Conservation (phyloP, 768 basidiomycete genomes). For the Trametes villosa region DNA sequence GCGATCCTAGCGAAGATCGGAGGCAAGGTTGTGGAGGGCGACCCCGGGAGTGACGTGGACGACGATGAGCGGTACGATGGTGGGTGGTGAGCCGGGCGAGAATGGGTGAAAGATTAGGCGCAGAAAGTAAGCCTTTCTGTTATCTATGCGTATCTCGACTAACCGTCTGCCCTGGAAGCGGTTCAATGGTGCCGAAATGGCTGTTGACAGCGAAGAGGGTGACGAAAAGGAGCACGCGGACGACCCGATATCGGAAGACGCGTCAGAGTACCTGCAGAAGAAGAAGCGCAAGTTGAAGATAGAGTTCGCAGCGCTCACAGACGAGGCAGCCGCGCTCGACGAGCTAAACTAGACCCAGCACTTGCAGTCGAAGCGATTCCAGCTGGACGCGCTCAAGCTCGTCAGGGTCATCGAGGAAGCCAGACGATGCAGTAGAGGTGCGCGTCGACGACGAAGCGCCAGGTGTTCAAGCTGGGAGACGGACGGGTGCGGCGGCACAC, state of each 20-base stretch:
- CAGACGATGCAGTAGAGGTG: conserved; percentile 72
- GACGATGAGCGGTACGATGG: conserved; percentile 32
- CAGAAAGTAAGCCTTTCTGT: conserved; percentile 13
- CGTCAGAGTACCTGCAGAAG: conserved; percentile 30
- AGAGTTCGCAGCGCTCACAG: conserved; percentile 67
- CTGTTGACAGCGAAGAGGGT: conserved; percentile 54
- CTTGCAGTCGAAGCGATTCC: conserved; percentile 80
- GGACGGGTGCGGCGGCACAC: conserved; percentile 79
- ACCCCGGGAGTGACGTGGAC: conserved; percentile 34
- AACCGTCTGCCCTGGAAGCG: background rate
- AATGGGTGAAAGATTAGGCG: conserved; percentile 23
- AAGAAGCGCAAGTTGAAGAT: conserved; percentile 70
- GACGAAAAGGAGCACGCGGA: conserved; percentile 39
- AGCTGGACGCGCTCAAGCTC: conserved; percentile 82
- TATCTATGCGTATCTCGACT: background rate
- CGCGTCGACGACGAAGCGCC: conserved; percentile 83
- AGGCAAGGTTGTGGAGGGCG: conserved; percentile 49
- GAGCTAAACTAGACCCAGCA: conserved; percentile 69
- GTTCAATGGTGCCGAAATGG: conserved; percentile 54
- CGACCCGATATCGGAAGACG: conserved; percentile 39
- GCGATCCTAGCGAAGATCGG: conserved; percentile 76
- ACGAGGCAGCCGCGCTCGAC: conserved; percentile 74
- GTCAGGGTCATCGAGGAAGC: conserved; percentile 71
- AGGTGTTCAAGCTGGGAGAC: conserved; percentile 91
- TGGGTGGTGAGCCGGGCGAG: conserved; percentile 19